Conservation (phyloP, 2,329 filamentous ascomycete species). For the Trichoderma guizhouense region DNA sequence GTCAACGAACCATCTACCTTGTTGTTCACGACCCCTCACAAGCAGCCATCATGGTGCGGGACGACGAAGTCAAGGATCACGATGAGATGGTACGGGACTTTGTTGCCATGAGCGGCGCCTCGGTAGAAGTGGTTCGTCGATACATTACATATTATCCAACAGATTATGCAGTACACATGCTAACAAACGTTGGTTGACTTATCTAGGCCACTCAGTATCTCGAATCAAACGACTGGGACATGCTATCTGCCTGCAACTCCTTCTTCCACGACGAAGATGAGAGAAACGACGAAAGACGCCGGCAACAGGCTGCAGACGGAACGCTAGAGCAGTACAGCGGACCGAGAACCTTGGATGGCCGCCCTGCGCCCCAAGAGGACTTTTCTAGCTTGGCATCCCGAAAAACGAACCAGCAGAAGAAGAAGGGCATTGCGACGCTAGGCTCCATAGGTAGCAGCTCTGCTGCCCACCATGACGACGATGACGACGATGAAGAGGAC, state of each 20-base stretch:
- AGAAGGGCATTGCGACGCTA: slow-evolving; percentile 59
- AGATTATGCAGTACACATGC: neutral
- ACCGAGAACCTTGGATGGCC: slow-evolving; percentile 60
- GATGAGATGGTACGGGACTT: slow-evolving; percentile 31
- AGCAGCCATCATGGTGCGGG: slow-evolving; percentile 30
- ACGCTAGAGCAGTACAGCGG: slow-evolving; percentile 47
- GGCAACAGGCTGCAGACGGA: slow-evolving; percentile 40
- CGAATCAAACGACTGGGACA: slow-evolving; percentile 61
- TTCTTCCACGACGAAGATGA: slow-evolving; percentile 60
- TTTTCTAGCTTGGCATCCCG: slow-evolving; percentile 32
- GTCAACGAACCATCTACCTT: neutral
- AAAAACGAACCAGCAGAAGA: slow-evolving; percentile 45
- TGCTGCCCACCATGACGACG: slow-evolving; percentile 48
- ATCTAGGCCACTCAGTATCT: slow-evolving; percentile 65
- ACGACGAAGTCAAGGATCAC: slow-evolving; percentile 19
- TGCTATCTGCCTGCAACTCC: slow-evolving; percentile 58
- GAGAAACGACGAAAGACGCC: slow-evolving; percentile 40
- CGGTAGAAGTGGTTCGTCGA: slow-evolving; percentile 27
- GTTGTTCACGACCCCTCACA: neutral
- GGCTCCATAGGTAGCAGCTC: slow-evolving; percentile 50
- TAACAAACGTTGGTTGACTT: neutral
- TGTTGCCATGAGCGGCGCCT: slow-evolving; percentile 27
- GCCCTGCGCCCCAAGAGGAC: slow-evolving; percentile 48
- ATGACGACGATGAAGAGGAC: slow-evolving; percentile 58
- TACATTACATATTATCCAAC: neutral